Conservation (phyloP, 1,284 basidiomycete species). For the Mrakiaceae sp. region DNA sequence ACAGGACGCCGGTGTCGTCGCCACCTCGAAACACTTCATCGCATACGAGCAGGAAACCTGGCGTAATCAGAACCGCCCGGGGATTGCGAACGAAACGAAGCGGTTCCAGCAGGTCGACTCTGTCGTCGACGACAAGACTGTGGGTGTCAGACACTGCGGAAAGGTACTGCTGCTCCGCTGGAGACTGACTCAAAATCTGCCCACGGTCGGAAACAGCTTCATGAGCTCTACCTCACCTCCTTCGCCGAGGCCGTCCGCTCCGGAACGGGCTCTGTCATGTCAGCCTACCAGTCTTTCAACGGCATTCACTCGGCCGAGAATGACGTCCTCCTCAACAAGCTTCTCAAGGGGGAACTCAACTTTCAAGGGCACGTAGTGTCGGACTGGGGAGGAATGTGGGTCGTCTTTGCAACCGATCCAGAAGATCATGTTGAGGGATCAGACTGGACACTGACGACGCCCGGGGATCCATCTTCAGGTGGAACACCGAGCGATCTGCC, state of each 20-base stretch:
- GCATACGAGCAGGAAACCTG: conserved; percentile 12
- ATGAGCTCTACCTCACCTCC: conserved; percentile 36
- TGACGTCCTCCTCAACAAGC: conserved; percentile 57
- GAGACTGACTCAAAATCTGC: not conserved
- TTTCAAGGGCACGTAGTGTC: conserved; percentile 41
- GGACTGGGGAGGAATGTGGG: conserved; percentile 20
- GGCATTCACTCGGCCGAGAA: conserved; percentile 58
- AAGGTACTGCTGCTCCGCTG: not conserved
- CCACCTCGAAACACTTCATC: not conserved
- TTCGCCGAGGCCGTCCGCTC: conserved; percentile 40
- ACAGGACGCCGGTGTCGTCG: not conserved
- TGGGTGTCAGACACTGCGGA: not conserved
- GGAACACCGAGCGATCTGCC: not conserved
- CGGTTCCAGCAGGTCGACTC: conserved; percentile 22
- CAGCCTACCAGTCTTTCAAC: not conserved
- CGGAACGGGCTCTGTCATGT: conserved; percentile 24
- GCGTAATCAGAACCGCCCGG: no score
- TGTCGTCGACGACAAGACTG: conserved; percentile 26
- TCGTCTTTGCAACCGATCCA: not conserved
- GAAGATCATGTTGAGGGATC: no score
- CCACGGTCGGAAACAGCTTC: conserved; percentile 7
- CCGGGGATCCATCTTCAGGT: no score
- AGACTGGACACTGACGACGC: no score
- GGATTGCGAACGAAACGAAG: not conserved
- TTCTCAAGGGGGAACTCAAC: conserved; percentile 51